Evolutionary conservation across 306 rosid genomes (phyloP).

Genomic region (Cucurbita maxima): DNA sequence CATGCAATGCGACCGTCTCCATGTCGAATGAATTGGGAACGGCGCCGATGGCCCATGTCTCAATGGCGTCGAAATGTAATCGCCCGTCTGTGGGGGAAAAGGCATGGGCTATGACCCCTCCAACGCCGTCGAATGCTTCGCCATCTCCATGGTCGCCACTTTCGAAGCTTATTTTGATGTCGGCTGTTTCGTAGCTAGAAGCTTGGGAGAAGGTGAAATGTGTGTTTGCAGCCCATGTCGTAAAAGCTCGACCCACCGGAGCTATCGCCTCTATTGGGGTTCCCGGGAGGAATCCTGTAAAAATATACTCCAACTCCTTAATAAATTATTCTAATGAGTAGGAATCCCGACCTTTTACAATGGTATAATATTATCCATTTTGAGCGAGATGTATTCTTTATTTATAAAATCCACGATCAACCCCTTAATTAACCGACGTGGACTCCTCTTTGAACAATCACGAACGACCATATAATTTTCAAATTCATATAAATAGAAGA

Average conservation of each 20-base stretch:
- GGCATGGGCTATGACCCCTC: slow-evolving; percentile 7
- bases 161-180: slow-evolving; percentile 15
- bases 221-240: background rate
- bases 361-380: no score
- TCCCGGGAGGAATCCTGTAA: background rate
- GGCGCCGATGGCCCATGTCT: slow-evolving; percentile 2
- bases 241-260: background rate
- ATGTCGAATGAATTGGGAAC: background rate
- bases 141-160: slow-evolving; percentile 12
- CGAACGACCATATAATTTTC: no score
- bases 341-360: no score
- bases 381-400: no score
- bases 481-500: no score
- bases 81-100: slow-evolving; percentile 8
- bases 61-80: slow-evolving; percentile 13
- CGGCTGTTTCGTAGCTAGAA: background rate
- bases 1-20: background rate
- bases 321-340: no score
- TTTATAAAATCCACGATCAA: no score
- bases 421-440: no score
- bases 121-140: background rate
- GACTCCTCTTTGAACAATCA: no score
- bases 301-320: no score
- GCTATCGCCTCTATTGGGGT: background rate
- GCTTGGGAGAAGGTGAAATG: background rate